Conservation (phyloP, 2,329 filamentous ascomycete species). For the Westerdykella aurantiaca region DNA sequence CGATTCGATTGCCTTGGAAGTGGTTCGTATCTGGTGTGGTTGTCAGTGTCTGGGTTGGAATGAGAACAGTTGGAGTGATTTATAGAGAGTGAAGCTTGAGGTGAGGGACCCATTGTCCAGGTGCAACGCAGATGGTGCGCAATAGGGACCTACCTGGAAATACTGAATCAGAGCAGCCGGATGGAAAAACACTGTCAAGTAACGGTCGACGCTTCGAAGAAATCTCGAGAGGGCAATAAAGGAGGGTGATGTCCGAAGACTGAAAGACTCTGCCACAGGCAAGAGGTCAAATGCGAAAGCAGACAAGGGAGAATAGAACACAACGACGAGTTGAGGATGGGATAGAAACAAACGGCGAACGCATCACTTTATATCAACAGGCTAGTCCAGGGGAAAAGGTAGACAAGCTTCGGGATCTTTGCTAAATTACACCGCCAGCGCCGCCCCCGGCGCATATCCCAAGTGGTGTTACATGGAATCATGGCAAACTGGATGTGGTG, state of each 20-base stretch:
- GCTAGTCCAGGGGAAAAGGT: not conserved
- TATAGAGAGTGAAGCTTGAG: too few relatives aligned
- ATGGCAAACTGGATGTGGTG: conserved; percentile 18
- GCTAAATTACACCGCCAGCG: too few relatives aligned
- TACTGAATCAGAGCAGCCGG: not conserved
- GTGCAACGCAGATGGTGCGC: too few relatives aligned
- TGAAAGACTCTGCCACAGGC: conserved; percentile 30
- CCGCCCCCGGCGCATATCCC: too few relatives aligned
- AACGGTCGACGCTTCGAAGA: conserved; percentile 1
- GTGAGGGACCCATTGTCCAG: too few relatives aligned
- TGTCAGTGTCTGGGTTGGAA: not conserved
- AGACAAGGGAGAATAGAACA: conserved; percentile 11
- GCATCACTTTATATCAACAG: not conserved
- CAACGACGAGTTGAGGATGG: conserved; percentile 21
- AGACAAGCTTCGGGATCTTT: not conserved
- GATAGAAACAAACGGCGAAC: conserved; percentile 11
- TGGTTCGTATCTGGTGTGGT: too few relatives aligned
- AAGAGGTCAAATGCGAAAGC: conserved; percentile 20
- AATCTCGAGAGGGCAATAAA: conserved; percentile 7
- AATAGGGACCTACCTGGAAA: not conserved
- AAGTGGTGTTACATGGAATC: conserved; percentile 23
- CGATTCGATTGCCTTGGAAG: too few relatives aligned
- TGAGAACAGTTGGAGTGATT: not conserved
- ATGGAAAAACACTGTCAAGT: conserved; percentile 6
- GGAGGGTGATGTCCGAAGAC: conserved; percentile 20